A percentile compares a stretch with the other conserved stretches of the same genome.
phyloP scores from a whole-genome alignment of 176 grass and related monocot genomes.

The Carex myosuroides region DNA sequence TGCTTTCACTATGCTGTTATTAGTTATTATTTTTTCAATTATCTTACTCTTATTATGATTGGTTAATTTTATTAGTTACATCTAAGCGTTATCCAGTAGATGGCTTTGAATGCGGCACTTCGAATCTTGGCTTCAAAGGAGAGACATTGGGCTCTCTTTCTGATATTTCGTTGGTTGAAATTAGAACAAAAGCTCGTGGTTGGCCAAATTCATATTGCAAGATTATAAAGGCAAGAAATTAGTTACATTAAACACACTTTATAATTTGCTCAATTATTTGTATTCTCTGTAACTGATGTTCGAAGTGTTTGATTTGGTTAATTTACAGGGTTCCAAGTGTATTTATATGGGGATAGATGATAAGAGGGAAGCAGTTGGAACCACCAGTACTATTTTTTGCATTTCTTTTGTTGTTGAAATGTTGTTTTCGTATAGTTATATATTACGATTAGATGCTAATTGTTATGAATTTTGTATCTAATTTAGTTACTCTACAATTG shows the following conservation, averaged over 20 bases:
- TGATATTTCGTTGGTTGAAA: conserved; percentile 88
- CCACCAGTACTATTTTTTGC: conserved; percentile 47
- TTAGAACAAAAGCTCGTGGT: conserved; percentile 81
- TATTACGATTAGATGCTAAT: not conserved
- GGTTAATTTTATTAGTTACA: conserved; percentile 14
- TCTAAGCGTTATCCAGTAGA: not conserved
- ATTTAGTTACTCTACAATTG: conserved; percentile 22
- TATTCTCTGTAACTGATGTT: conserved; percentile 2
- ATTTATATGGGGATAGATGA: conserved; percentile 91
- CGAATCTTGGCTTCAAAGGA: conserved; percentile 59
- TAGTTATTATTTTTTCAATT: conserved; percentile 9
- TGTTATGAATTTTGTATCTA: not conserved
- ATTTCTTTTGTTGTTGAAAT: not conserved
- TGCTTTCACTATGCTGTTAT: conserved; percentile 15
- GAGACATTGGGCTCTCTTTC: conserved; percentile 72
- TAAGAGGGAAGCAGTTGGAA: conserved; percentile 78
- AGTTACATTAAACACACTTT: conserved; percentile 16
- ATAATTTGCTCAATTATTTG: conserved; percentile 24
- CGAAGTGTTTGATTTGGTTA: conserved; percentile 22
- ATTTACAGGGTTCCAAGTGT: conserved; percentile 71
- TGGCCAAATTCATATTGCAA: conserved; percentile 93
- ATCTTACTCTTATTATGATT: conserved; percentile 16
- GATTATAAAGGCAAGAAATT: conserved; percentile 66
- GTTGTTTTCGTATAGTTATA: not conserved
- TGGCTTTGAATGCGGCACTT: not conserved